phyloP scores from a whole-genome alignment of 306 rosid species.

The Arachis hypogaea region DNA sequence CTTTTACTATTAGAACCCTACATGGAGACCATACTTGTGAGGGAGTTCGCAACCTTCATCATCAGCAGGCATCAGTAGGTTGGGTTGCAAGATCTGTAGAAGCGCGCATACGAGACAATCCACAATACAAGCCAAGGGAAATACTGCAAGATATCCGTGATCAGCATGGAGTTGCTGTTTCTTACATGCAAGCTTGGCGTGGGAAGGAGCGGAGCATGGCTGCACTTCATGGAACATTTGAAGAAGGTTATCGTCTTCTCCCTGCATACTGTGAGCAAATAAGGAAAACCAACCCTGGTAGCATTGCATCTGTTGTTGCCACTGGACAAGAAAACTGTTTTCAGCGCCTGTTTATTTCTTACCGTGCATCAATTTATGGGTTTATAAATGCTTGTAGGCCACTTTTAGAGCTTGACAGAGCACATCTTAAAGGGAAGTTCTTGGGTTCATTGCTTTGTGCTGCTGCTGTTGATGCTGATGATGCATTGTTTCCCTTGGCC shows the following conservation, averaged over 20 bases:
- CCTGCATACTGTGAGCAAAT: conserved; percentile 93
- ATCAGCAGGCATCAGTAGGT: conserved; percentile 99
- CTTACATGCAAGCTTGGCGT: conserved; percentile 99
- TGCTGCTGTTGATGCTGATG: conserved; percentile 92
- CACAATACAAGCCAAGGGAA: conserved; percentile 93
- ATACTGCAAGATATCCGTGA: conserved; percentile 94
- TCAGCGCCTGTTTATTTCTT: conserved; percentile 84
- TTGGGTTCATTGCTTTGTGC: conserved; percentile 88
- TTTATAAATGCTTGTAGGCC: conserved; percentile 97
- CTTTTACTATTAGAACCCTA: conserved; percentile 89
- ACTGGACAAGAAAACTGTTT: conserved; percentile 90
- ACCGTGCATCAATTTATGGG: conserved; percentile 91
- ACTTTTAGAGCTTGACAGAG: conserved; percentile 90
- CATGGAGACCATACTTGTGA: conserved; percentile 95
- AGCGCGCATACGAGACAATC: conserved; percentile 91
- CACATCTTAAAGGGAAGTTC: conserved; percentile 92
- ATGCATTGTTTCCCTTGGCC: conserved; percentile 87
- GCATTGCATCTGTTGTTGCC: conserved; percentile 94
- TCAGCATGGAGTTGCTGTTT: conserved; percentile 97
- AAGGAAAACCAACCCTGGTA: conserved; percentile 90
- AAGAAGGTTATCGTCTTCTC: conserved; percentile 93
- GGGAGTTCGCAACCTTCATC: conserved; percentile 94
- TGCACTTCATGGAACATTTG: conserved; percentile 98
- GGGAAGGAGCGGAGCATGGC: conserved; percentile 99
- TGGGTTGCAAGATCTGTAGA: conserved; percentile 99